phyloP scores from a whole-genome alignment of 495 filamentous ascomycete species.

The Collariella sp. region DNA sequence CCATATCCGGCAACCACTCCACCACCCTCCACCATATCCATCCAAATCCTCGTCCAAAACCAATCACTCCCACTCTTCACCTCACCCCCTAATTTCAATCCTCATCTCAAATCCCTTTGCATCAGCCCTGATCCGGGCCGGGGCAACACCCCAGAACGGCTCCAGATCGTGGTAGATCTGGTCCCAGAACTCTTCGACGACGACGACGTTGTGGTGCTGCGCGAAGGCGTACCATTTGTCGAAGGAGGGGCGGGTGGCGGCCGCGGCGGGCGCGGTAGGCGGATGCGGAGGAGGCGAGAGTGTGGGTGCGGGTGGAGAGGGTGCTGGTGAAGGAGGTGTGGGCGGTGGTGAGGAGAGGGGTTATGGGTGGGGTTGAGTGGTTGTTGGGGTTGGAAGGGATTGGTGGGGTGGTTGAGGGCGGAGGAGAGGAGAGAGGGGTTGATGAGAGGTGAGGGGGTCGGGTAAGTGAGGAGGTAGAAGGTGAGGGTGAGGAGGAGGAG shows the following conservation, averaged over 20 bases:
- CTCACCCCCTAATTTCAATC: conserved; percentile 49
- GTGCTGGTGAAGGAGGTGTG: conserved; percentile 33
- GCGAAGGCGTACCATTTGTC: conserved; percentile 62
- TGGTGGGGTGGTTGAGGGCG: background rate
- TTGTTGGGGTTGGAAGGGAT: background rate
- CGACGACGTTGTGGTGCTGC: conserved; percentile 46
- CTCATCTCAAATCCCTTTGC: conserved; percentile 48
- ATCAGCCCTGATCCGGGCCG: conserved; percentile 47
- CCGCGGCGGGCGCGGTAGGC: conserved; percentile 56
- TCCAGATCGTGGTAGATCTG: conserved; percentile 62
- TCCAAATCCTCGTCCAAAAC: conserved; percentile 58
- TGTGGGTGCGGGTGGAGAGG: conserved; percentile 36
- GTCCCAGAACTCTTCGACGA: conserved; percentile 65
- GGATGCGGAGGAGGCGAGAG: conserved; percentile 49
- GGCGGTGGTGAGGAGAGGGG: conserved; percentile 37
- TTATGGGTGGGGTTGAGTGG: conserved; percentile 41
- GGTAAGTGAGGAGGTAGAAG: conserved; percentile 22
- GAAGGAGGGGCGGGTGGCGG: conserved; percentile 66
- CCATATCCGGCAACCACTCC: conserved; percentile 60
- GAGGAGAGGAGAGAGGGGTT: background rate
- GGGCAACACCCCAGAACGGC: conserved; percentile 60
- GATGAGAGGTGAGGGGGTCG: background rate
- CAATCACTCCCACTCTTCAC: conserved; percentile 45
- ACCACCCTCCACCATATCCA: conserved; percentile 49
- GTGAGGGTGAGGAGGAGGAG: conserved; percentile 25